These are phyloP conservation scores for Pseudofabraea citricarpa DNA, from an alignment of 2,329 filamentous ascomycete genomes.

Conservation along the genomic window DNA sequence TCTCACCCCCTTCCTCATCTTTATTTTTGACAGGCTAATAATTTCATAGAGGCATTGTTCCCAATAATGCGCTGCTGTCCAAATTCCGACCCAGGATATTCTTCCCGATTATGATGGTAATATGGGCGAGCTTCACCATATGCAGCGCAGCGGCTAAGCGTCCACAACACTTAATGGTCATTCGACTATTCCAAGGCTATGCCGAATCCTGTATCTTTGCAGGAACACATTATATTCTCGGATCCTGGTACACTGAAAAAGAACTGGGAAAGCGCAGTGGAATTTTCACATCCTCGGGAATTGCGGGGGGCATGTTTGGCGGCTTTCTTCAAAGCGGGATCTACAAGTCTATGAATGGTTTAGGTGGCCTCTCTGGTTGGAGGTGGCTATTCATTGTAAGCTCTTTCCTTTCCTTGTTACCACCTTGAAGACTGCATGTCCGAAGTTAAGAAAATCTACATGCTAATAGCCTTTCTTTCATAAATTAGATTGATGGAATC, in stretches of 20 bases:
- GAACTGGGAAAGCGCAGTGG: slow-evolving; percentile 58
- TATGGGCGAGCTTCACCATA: slow-evolving; percentile 62
- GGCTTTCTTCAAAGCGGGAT: slow-evolving; percentile 53
- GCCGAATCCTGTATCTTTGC: slow-evolving; percentile 53
- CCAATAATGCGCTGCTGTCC: slow-evolving; percentile 57
- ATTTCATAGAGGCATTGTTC: slow-evolving; percentile 52
- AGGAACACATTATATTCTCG: slow-evolving; percentile 54
- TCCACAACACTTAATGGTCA: slow-evolving; percentile 52
- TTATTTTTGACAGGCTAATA: slow-evolving; percentile 24
- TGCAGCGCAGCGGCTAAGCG: slow-evolving; percentile 46
- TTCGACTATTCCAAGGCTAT: slow-evolving; percentile 52
- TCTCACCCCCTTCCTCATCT: background rate
- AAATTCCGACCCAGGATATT: slow-evolving; percentile 57
- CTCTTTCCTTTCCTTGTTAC: background rate
- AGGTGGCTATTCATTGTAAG: slow-evolving; percentile 41
- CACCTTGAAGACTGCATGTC: background rate
- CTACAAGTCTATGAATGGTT: slow-evolving; percentile 26
- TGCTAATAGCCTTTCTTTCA: background rate
- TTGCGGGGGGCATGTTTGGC: slow-evolving; percentile 56
- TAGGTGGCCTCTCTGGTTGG: slow-evolving; percentile 45
- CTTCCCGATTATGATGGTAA: slow-evolving; percentile 56
- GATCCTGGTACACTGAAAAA: slow-evolving; percentile 54
- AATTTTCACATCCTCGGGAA: slow-evolving; percentile 55
- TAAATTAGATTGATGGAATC: slow-evolving; percentile 40
- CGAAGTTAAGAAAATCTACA: background rate